Conservation (phyloP, 169 alveolate genomes). For the Plasmodium knowlesi region DNA sequence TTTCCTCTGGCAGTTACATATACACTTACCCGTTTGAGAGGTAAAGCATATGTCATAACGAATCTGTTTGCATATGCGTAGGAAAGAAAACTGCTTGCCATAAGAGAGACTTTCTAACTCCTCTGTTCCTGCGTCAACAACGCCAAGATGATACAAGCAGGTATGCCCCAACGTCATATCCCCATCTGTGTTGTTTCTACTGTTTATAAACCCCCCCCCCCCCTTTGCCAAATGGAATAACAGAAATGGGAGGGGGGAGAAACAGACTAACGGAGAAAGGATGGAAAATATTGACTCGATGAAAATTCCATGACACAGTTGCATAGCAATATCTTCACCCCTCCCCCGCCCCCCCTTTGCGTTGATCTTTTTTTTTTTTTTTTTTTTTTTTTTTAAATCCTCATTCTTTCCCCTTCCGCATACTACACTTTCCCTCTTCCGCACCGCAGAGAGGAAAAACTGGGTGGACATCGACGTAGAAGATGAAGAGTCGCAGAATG, state of each 20-base stretch:
- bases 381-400: not conserved
- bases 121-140: not conserved
- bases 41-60: not conserved
- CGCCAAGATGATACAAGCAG: constrained; percentile 69
- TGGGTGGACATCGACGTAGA: constrained; percentile 73
- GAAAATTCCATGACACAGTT: not conserved
- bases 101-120: not conserved
- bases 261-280: not conserved
- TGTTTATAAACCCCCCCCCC: not conserved
- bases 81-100: not conserved
- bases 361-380: not conserved
- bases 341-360: not conserved
- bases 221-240: not conserved
- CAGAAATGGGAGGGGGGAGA: not conserved
- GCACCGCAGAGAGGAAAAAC: constrained; percentile 23
- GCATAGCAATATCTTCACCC: not conserved
- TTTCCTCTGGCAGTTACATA: not conserved
- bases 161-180: not conserved
- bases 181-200: not conserved
- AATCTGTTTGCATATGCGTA: not conserved
- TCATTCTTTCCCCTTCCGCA: not conserved
- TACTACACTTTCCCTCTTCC: not conserved
- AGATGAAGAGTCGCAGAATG: constrained; percentile 55
- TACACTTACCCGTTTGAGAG: not conserved
- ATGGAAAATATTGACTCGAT: not conserved